A percentile compares a stretch with the other conserved stretches of the same genome.
These are phyloP conservation scores for Tetradesmus obliquus DNA, from an alignment of 139 green algal genomes.

Conservation along the genomic window DNA sequence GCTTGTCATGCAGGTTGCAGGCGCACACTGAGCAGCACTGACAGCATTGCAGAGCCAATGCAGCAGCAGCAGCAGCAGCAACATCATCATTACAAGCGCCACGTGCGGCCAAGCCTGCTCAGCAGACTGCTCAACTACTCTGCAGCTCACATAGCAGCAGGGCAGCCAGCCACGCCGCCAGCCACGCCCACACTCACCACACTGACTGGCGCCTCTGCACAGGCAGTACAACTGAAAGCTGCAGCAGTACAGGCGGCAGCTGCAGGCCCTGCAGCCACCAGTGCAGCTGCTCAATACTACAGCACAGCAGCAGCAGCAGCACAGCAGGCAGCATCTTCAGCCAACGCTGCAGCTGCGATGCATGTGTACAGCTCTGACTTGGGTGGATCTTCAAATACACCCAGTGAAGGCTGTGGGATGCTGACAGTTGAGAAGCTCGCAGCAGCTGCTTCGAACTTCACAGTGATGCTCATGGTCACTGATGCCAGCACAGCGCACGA, in stretches of 20 bases:
- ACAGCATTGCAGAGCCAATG: background rate
- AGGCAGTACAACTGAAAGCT: background rate
- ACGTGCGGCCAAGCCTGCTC: background rate
- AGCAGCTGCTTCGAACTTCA: conserved; percentile 3
- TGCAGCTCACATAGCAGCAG: background rate
- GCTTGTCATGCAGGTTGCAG: background rate
- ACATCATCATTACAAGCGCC: background rate
- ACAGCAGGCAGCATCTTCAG: background rate
- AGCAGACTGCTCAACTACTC: background rate
- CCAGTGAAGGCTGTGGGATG: background rate
- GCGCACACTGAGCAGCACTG: background rate
- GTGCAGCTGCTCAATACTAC: background rate
- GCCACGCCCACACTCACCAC: background rate
- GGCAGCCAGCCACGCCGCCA: too few relatives aligned
- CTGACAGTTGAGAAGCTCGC: conserved; percentile 5
- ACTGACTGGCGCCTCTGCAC: background rate
- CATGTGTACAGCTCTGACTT: background rate
- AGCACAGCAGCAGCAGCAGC: background rate
- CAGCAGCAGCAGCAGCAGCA: background rate
- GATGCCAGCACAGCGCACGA: background rate
- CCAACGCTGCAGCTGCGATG: background rate
- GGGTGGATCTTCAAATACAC: background rate
- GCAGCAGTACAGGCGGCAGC: background rate
- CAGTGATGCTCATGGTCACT: conserved; percentile 18
- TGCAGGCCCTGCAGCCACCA: background rate